Percentiles rank a stretch among this genome's conserved stretches.
These are phyloP conservation scores for Ulota crispa DNA, from an alignment of 225 moss, liverwort and hornwort genomes.

Conservation along the genomic window DNA sequence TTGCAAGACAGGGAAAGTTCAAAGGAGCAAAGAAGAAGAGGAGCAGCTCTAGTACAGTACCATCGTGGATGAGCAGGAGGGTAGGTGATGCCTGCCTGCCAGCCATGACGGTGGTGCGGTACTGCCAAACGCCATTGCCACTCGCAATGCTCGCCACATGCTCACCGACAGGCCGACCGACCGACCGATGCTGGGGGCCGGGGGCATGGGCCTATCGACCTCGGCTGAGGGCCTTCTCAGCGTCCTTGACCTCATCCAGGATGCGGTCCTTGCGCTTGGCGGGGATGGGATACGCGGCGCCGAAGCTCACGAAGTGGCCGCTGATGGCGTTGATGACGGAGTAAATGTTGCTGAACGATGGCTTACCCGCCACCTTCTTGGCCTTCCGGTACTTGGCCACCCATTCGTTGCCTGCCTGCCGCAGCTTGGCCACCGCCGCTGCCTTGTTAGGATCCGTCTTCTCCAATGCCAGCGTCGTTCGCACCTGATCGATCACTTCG, in stretches of 20 bases:
- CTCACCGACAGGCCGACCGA: neutral
- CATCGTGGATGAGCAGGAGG: neutral
- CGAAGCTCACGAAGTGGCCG: constrained; percentile 92
- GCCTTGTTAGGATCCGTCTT: constrained; percentile 84
- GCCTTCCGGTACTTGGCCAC: constrained; percentile 90
- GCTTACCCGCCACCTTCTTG: constrained; percentile 82
- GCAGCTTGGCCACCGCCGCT: constrained; percentile 72
- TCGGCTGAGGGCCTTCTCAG: constrained; percentile 87
- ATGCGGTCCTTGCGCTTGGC: constrained; percentile 93
- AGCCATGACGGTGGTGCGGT: neutral
- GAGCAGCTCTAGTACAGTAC: neutral
- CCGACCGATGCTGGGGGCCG: neutral
- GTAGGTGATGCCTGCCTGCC: neutral
- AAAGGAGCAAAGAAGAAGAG: neutral
- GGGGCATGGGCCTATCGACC: constrained; percentile 51
- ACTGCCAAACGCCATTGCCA: neutral
- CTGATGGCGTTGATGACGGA: constrained; percentile 93
- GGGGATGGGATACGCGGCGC: constrained; percentile 83
- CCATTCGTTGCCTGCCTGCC: constrained; percentile 93
- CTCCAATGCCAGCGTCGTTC: constrained; percentile 72
- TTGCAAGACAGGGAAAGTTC: constrained; percentile 19
- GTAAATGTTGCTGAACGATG: constrained; percentile 97
- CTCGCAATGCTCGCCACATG: neutral
- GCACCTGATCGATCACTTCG: constrained; percentile 86
- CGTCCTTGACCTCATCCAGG: constrained; percentile 79